These are phyloP conservation scores for Phytophthora fragariaefolia DNA, from an alignment of 352 stramenopile species.

Conservation along the genomic window DNA sequence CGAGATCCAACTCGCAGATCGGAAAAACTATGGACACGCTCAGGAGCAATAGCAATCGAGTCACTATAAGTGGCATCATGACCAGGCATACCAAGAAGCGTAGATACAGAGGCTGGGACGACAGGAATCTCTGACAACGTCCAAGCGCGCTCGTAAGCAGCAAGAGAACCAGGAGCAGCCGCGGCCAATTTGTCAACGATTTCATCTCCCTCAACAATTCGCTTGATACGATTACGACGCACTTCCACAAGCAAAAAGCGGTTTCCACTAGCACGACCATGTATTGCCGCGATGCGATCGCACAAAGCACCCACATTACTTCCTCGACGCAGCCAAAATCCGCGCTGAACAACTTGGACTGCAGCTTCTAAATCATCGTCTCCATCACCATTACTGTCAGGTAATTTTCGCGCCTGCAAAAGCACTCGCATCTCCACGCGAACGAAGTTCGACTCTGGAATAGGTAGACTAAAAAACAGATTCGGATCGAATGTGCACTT, in stretches of 20 bases:
- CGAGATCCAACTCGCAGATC: conserved; percentile 65
- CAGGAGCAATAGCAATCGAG: conserved; percentile 8
- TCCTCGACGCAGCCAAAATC: conserved; percentile 68
- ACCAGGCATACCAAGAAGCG: conserved; percentile 10
- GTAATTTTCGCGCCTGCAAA: conserved; percentile 55
- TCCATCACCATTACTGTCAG: conserved; percentile 6
- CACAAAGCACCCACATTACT: conserved; percentile 52
- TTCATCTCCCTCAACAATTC: conserved; percentile 71
- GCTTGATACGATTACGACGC: conserved; percentile 73
- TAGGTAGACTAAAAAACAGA: conserved; percentile 94
- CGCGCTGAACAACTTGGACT: conserved; percentile 30
- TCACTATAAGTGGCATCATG: neutral
- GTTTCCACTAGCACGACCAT: conserved; percentile 43
- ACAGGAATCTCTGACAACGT: conserved; percentile 61
- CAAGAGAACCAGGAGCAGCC: conserved; percentile 52
- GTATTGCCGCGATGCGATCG: conserved; percentile 49
- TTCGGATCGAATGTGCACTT: conserved; percentile 98
- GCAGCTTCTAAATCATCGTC: conserved; percentile 16
- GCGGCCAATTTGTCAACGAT: conserved; percentile 55
- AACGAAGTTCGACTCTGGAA: conserved; percentile 85
- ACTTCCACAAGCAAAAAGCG: conserved; percentile 77
- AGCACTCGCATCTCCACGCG: conserved; percentile 73
- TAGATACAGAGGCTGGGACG: conserved; percentile 37
- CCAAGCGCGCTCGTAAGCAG: conserved; percentile 77
- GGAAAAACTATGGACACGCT: conserved; percentile 41